A percentile compares a stretch with the other conserved stretches of the same genome.
Conservation (phyloP, 1,284 basidiomycete genomes). For the Ustilago cynodontis region DNA sequence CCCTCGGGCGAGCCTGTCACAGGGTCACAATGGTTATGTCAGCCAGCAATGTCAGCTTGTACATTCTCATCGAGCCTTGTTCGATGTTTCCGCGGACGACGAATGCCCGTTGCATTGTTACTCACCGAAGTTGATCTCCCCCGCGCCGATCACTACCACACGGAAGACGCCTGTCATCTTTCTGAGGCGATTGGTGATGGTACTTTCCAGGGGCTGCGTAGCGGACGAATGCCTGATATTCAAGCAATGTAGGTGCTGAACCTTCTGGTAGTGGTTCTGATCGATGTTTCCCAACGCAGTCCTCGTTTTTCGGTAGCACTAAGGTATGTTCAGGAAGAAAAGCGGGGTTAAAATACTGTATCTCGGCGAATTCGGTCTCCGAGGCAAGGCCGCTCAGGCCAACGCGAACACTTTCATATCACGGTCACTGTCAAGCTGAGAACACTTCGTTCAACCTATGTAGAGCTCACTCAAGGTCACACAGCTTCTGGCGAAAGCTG, state of each 20-base stretch:
- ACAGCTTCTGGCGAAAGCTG: no score
- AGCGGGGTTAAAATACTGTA: background rate
- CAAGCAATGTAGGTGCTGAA: background rate
- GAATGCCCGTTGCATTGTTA: background rate
- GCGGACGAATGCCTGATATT: no score
- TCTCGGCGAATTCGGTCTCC: background rate
- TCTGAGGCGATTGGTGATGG: background rate
- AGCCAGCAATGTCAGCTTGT: background rate
- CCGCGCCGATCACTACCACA: constrained; percentile 42
- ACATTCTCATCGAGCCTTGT: background rate
- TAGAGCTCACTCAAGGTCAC: no score
- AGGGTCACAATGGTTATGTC: no score
- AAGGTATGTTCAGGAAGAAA: no score
- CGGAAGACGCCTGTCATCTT: constrained; percentile 19
- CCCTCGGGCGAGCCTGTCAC: constrained; percentile 50
- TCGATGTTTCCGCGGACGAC: background rate
- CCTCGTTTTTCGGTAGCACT: no score
- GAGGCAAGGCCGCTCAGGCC: constrained; percentile 1
- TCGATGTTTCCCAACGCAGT: no score
- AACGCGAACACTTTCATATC: background rate
- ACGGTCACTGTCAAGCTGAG: no score
- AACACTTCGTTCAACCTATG: no score
- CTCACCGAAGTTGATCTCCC: constrained; percentile 53
- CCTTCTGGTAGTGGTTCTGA: no score
- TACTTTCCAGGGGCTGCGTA: constrained; percentile 7